A percentile compares a stretch with the other conserved stretches of the same genome.
Conservation (phyloP, 352 stramenopile genomes). For the Pythium phragmiticola region DNA sequence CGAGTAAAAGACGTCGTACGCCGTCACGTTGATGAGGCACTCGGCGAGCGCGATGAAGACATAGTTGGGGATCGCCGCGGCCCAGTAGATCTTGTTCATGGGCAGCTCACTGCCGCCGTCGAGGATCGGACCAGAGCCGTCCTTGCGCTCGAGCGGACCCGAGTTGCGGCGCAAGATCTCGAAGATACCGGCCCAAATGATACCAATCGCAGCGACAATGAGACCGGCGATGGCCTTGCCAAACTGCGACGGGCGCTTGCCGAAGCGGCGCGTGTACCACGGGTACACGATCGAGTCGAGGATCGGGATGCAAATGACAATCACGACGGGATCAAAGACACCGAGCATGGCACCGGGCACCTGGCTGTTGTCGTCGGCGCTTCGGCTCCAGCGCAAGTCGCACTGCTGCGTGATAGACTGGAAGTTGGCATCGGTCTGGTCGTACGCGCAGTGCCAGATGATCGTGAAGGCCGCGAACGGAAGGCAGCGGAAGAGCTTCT, state of each 20-base stretch:
- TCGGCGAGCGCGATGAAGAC: conserved; percentile 75
- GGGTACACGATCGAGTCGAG: conserved; percentile 78
- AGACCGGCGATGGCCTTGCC: conserved; percentile 78
- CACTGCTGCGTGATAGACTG: conserved; percentile 87
- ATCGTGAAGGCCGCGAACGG: conserved; percentile 88
- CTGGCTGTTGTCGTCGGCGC: conserved; percentile 42
- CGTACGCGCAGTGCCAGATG: conserved; percentile 87
- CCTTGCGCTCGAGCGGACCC: conserved; percentile 36
- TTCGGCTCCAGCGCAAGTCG: conserved; percentile 53
- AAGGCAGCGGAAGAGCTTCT: conserved; percentile 81
- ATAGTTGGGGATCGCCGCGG: conserved; percentile 80
- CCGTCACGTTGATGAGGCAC: conserved; percentile 88
- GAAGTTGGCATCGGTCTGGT: conserved; percentile 87
- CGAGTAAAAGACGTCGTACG: conserved; percentile 88
- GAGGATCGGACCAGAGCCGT: conserved; percentile 28
- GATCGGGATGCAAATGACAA: conserved; percentile 75
- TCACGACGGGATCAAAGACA: conserved; percentile 85
- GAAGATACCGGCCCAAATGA: conserved; percentile 83
- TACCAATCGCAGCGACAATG: conserved; percentile 69
- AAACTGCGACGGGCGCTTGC: conserved; percentile 54
- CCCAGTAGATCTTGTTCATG: conserved; percentile 86
- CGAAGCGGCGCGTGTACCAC: conserved; percentile 49
- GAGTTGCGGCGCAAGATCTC: conserved; percentile 67
- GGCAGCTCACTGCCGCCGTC: conserved; percentile 60
- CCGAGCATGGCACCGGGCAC: conserved; percentile 75